Evolutionary conservation across 257 asterid genomes (phyloP).

Genomic region (Solanum medicagineum): DNA sequence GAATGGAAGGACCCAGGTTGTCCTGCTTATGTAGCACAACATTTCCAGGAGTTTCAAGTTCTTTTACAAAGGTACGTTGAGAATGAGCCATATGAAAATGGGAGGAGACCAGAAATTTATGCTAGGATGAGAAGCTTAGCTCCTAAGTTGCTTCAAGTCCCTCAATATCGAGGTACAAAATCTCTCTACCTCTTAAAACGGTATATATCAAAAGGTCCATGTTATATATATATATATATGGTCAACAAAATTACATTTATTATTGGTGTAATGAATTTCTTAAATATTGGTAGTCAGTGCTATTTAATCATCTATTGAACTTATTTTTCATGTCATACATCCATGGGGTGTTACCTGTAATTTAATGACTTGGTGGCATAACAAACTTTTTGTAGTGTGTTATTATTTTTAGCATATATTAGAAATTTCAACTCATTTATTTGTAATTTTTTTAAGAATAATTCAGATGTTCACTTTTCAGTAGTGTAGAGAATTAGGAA

Average conservation of each 20-base stretch:
- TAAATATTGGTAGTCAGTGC: neutral
- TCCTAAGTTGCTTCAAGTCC: conserved; percentile 83
- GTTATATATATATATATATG: neutral
- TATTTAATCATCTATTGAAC: neutral
- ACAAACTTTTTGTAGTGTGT: neutral
- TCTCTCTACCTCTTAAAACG: neutral
- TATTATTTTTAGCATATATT: neutral
- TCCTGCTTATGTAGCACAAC: conserved; percentile 73
- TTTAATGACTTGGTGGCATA: neutral
- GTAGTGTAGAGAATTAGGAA: neutral
- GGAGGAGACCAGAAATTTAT: conserved; percentile 68
- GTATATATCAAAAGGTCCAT: neutral
- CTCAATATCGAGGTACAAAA: conserved; percentile 57
- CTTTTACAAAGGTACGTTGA: conserved; percentile 68
- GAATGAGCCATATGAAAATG: conserved; percentile 80
- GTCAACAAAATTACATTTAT: neutral
- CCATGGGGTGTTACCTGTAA: neutral
- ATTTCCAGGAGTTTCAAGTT: conserved; percentile 78
- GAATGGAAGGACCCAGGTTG: conserved; percentile 45
- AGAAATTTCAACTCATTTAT: neutral
- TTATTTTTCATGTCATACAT: neutral
- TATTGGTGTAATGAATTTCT: neutral
- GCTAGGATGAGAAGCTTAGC: conserved; percentile 59
- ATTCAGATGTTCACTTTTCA: neutral
- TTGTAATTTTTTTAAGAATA: neutral